Conservation (phyloP, 306 rosid species). For the Cicer chorassanicum region DNA sequence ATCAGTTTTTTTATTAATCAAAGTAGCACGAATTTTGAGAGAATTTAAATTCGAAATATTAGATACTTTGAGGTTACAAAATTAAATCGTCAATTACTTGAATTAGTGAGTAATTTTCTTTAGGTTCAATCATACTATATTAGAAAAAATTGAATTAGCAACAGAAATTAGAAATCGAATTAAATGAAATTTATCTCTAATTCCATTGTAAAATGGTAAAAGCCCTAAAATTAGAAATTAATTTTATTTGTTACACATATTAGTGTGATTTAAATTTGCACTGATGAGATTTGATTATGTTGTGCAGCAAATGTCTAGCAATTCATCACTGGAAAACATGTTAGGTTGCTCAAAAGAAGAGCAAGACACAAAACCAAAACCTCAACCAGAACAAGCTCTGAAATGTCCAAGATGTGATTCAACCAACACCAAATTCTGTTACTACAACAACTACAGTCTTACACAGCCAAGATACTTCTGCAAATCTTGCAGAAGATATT, state of each 20-base stretch:
- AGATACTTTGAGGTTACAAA: no score
- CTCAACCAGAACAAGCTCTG: conserved; percentile 82
- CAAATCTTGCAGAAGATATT: conserved; percentile 93
- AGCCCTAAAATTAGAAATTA: neutral
- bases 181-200: neutral
- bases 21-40: no score
- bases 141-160: neutral
- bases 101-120: no score
- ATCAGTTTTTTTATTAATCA: no score
- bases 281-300: neutral
- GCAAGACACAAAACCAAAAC: conserved; percentile 69
- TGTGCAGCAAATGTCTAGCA: conserved; percentile 72
- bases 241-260: neutral
- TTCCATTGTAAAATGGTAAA: neutral
- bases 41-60: no score
- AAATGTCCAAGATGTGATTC: conserved; percentile 96
- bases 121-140: neutral
- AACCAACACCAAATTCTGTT: conserved; percentile 93
- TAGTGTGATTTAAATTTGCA: neutral
- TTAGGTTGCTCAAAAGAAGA: conserved; percentile 68
- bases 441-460: conserved; percentile 96
- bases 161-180: neutral
- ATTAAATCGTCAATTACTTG: no score
- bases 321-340: conserved; percentile 83
- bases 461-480: conserved; percentile 95